These are phyloP conservation scores for Urtica urens DNA, from an alignment of 306 rosid genomes.

Conservation along the genomic window DNA sequence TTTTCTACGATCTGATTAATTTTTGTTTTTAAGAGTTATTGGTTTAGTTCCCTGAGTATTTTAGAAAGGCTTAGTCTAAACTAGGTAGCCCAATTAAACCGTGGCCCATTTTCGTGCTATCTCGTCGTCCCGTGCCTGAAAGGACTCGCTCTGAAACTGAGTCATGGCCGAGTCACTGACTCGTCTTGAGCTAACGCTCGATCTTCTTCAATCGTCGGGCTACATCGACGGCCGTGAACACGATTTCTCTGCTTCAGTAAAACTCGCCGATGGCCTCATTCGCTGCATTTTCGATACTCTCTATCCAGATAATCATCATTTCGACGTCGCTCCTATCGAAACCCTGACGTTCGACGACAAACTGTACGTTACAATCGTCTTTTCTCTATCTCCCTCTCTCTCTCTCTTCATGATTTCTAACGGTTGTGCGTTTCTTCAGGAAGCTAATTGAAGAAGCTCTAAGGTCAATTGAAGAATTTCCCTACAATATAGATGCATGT, in stretches of 20 bases:
- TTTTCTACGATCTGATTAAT: too few species aligned
- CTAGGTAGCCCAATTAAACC: not conserved
- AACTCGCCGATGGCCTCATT: constrained; percentile 25
- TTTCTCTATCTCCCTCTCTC: constrained; percentile 1
- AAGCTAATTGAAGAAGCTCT: constrained; percentile 31
- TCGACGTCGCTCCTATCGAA: constrained; percentile 5
- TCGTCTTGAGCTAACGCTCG: constrained; percentile 13
- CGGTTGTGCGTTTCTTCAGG: constrained; percentile 10
- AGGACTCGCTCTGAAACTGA: constrained; percentile 2
- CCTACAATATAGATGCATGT: constrained; percentile 25
- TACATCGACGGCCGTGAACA: constrained; percentile 16
- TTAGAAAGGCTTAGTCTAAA: not conserved
- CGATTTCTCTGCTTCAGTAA: constrained; percentile 17
- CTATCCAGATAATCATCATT: not conserved
- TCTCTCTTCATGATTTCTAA: not conserved
- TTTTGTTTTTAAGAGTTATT: too few species aligned
- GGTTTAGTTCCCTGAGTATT: too few species aligned
- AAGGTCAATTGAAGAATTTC: constrained; percentile 31
- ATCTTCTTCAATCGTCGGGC: constrained; percentile 25
- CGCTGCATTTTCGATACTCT: constrained; percentile 36
- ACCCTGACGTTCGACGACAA: constrained; percentile 1
- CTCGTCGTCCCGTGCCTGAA: too few species aligned
- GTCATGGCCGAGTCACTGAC: constrained; percentile 21
- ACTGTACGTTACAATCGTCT: constrained; percentile 26
- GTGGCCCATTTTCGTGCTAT: too few species aligned